phyloP scores from a whole-genome alignment of 1,284 basidiomycete genomes.

The Heterobasidion irregulare region DNA sequence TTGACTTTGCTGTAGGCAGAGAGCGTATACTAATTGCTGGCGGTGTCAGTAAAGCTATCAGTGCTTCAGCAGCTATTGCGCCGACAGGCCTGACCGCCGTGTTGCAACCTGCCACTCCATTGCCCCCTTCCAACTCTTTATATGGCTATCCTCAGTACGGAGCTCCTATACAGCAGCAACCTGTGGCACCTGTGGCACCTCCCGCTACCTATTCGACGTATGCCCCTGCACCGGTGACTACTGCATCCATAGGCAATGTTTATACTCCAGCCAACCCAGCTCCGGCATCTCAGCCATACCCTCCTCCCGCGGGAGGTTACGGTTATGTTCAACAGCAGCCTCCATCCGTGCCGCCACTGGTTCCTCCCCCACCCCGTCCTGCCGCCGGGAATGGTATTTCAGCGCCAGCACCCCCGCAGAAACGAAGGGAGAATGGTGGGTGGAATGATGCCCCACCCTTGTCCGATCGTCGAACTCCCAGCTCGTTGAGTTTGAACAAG shows the following conservation, averaged over 20 bases:
- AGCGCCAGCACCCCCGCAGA: slow-evolving; percentile 34
- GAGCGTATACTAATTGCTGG: slow-evolving; percentile 53
- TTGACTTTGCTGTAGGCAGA: slow-evolving; percentile 56
- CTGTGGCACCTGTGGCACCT: slow-evolving; percentile 6
- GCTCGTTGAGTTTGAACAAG: slow-evolving; percentile 40
- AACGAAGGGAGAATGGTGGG: slow-evolving; percentile 63
- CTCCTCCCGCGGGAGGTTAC: not conserved
- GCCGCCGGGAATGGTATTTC: slow-evolving; percentile 14
- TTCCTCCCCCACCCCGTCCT: slow-evolving; percentile 19
- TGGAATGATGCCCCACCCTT: slow-evolving; percentile 88
- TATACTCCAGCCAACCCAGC: slow-evolving; percentile 14
- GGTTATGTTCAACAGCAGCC: not conserved
- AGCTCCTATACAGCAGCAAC: slow-evolving; percentile 12
- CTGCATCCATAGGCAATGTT: slow-evolving; percentile 22
- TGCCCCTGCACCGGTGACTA: slow-evolving; percentile 7
- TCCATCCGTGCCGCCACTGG: slow-evolving; percentile 5
- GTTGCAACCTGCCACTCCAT: slow-evolving; percentile 13
- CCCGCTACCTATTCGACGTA: not conserved
- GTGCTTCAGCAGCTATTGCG: slow-evolving; percentile 20
- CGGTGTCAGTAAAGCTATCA: slow-evolving; percentile 11
- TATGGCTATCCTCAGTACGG: slow-evolving; percentile 18
- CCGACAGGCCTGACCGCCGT: slow-evolving; percentile 15
- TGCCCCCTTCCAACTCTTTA: slow-evolving; percentile 13
- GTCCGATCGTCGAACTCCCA: slow-evolving; percentile 42
- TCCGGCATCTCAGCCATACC: slow-evolving; percentile 10